Evolutionary conservation across 2,329 filamentous ascomycete genomes (phyloP), one percentile per base, ranked within the genome.

Genomic region (Colletotrichum coccodes): DNA sequence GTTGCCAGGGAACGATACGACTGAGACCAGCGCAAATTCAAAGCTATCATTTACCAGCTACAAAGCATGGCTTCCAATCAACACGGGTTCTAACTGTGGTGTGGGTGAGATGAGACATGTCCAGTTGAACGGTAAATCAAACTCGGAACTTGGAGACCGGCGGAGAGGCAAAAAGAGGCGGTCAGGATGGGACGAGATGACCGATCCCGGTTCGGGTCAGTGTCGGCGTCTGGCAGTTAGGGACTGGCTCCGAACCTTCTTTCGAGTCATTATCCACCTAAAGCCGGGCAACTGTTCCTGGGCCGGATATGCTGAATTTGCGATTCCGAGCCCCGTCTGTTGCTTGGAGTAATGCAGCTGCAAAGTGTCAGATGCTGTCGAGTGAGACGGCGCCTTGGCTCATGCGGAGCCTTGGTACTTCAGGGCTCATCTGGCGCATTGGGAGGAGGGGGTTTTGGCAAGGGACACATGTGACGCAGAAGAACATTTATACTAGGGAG

Each of bases 11-110:
- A 59, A 46, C 30, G n/a, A 58, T 57, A 52, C 44, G 30, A 57
- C 36, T 68, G 64, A 38, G 38, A 44, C 30, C 44, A 52, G 52
- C 60, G 54, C 60, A 57, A 50, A 47, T 52, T 50, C 36, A 44
- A 52, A 44, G 52, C 52, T 53, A 64, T 53, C 52, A 34, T 64
- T 46, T 36, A 50, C 14, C 49, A 46, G 23, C n/a, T 53, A 32
- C 60, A 67, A n/a, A 61, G n/a, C 12, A 36, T 21, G 30, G 30
- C 56, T 47, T 30, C 6, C 14, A 34, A 12, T 36, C 30, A 47
- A 23, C n/a, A 28, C n/a, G 7, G 28, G 4, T 11, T n/a, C 46
- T 18, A 36, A 16, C 21, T 47, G 12, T 18, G 8, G 30, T 34
- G n/a, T 9, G 8, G 14, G 32, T 28, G 59, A 34, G 30, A 23